A percentile compares a stretch with the other conserved stretches of the same genome.
Evolutionary conservation across 192 early-diverging fungal species (phyloP).

Genomic region (Endogone sp.): DNA sequence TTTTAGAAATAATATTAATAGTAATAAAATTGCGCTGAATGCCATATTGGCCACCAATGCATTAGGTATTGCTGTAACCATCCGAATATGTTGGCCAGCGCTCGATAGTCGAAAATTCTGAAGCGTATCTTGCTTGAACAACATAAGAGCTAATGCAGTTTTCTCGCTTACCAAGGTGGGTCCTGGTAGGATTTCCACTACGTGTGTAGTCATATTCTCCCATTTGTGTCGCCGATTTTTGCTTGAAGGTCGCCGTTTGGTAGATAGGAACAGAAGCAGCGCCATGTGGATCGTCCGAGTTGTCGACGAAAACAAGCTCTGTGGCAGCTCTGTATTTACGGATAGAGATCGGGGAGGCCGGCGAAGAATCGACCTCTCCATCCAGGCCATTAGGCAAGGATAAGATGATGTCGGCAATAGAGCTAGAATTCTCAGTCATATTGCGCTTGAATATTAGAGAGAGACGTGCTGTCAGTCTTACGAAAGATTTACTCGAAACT

Average conservation of each 20-base stretch:
- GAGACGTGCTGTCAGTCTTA: background rate
- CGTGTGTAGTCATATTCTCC: slow-evolving; percentile 96
- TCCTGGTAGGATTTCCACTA: slow-evolving; percentile 96
- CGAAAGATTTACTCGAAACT: no score
- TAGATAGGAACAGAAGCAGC: slow-evolving; percentile 94
- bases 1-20: slow-evolving; percentile 1
- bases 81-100: no score
- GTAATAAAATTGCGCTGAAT: no score
- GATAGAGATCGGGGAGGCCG: slow-evolving; percentile 18
- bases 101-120: no score
- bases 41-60: no score
- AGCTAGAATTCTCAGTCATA: no score
- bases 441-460: background rate
- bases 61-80: no score
- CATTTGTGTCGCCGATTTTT: slow-evolving; percentile 69
- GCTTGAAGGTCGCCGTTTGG: slow-evolving; percentile 97
- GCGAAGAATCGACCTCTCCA: background rate
- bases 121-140: no score
- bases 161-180: slow-evolving; percentile 65
- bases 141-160: background rate
- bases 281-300: slow-evolving; percentile 83
- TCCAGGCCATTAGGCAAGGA: background rate
- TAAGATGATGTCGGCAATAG: no score
- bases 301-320: slow-evolving; percentile 72
- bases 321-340: slow-evolving; percentile 67